Percentiles rank a stretch among this genome's conserved stretches.
phyloP scores from a whole-genome alignment of 306 rosid genomes.

The Pterocarpus macrocarpus region DNA sequence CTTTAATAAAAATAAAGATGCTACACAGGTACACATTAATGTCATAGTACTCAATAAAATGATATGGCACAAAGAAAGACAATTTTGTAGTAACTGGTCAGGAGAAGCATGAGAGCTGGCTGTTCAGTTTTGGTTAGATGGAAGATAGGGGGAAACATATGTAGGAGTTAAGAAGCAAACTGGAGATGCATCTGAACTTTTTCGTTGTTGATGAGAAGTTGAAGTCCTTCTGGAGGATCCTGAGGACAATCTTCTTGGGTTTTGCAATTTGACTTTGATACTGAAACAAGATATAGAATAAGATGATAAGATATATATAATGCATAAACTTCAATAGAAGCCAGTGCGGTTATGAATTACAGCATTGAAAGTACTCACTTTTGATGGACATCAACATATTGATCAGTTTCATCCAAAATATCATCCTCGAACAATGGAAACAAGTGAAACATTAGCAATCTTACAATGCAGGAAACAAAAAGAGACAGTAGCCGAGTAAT shows the following conservation, averaged over 20 bases:
- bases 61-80: neutral
- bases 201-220: conserved; percentile 51
- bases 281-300: conserved; percentile 51
- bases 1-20: conserved; percentile 1
- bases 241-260: conserved; percentile 64
- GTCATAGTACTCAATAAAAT: neutral
- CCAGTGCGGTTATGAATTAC: neutral
- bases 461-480: neutral
- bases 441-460: conserved; percentile 4
- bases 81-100: no score
- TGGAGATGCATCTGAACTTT: conserved; percentile 60
- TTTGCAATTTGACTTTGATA: conserved; percentile 65
- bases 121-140: conserved; percentile 32
- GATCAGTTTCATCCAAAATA: conserved; percentile 84
- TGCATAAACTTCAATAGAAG: neutral
- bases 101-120: neutral
- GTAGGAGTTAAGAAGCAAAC: conserved; percentile 50
- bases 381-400: conserved; percentile 76
- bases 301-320: neutral
- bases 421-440: conserved; percentile 62
- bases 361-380: conserved; percentile 57
- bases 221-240: conserved; percentile 55
- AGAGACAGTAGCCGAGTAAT: neutral
- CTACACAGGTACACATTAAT: neutral
- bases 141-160: conserved; percentile 53